Base-by-base conservation (phyloP, 768 basidiomycete species). In the Pisolithus tinctorius region DNA sequence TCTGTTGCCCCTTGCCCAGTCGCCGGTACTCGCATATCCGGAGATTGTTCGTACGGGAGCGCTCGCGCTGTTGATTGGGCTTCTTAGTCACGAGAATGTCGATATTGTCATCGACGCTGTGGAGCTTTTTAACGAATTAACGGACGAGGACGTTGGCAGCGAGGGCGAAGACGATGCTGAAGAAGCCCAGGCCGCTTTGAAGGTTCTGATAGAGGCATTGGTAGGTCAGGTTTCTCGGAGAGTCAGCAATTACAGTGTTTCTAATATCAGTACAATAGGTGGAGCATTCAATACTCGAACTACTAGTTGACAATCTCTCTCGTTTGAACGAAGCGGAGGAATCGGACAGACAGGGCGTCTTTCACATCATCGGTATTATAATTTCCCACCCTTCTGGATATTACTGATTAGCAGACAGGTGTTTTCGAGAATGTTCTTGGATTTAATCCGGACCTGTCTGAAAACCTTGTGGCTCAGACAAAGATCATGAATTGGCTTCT, bases 21-120 rank as follows among this genome's bases (percentile, higher is more conserved):
- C 79, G 4, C 88, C 94, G 0, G 72, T 76, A 6, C 65, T 90
- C 20, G 87, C 93, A 53, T 99, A 96, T 65, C 86, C 93, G 23
- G 93, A 98, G 64, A 76, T 98, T 47, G 79, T 94, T 50, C 81
- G 80, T 40, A 84, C 86, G 5, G 89, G 86, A 31, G 74, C 83
- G 16, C 71, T 93, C 14, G 63, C 75, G 30, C 72, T 84, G 26
- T 76, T 98, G 45, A 78, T 89, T 51, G 93, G 88, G 29, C 78
- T 99, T 45, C 81, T 99, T 50, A 89, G 83, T 51, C 94, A 99
- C 64, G 96, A 99, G 68, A 99, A 99, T 65, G 78, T 86, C 44
- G 96, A 99, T 69, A 97, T 99, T 54, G 88, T 89, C n/a, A 88
- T 98, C 49, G 93, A 96, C 58, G 87, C 92, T 30, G 84, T 98